Evolutionary conservation across 805 yeast genomes (phyloP).

Genomic region (Vanderwaltozyma yarrowii): DNA sequence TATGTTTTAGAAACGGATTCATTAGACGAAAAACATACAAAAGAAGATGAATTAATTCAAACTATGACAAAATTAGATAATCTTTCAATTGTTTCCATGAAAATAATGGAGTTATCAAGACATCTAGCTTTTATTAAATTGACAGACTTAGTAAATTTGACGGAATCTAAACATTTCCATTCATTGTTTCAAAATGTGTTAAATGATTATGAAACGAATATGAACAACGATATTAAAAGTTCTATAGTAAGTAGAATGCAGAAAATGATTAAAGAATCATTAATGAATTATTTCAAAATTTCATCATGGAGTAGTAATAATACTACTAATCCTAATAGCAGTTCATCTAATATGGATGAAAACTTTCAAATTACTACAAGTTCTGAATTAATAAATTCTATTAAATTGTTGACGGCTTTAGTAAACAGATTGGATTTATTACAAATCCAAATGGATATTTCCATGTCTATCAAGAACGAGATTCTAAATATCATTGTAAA

Average conservation of each 20-base stretch:
- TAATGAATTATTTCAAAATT: conserved; percentile 26
- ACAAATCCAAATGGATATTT: conserved; percentile 9
- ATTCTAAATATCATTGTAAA: conserved; percentile 22
- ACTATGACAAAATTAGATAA: conserved; percentile 17
- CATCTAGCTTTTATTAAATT: conserved; percentile 13
- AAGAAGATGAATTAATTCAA: conserved; percentile 19
- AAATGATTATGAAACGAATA: conserved; percentile 20
- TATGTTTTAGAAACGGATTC: conserved; percentile 14
- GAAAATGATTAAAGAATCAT: conserved; percentile 21
- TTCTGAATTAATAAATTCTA: conserved; percentile 23
- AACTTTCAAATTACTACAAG: neutral
- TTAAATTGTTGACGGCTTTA: conserved; percentile 17
- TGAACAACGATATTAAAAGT: conserved; percentile 20
- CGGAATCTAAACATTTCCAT: conserved; percentile 11
- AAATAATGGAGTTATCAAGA: conserved; percentile 12
- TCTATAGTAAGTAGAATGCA: conserved; percentile 25
- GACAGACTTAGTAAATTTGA: conserved; percentile 17
- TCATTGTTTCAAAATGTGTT: conserved; percentile 27
- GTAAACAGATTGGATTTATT: conserved; percentile 8
- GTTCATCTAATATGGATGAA: neutral
- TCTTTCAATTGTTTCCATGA: conserved; percentile 10
- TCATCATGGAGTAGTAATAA: conserved; percentile 8
- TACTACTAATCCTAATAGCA: neutral
- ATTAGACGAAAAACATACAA: conserved; percentile 12
- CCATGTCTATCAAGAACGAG: conserved; percentile 18